Conservation (phyloP, 805 yeast genomes). For the Blastobotrys chiropterorum region DNA sequence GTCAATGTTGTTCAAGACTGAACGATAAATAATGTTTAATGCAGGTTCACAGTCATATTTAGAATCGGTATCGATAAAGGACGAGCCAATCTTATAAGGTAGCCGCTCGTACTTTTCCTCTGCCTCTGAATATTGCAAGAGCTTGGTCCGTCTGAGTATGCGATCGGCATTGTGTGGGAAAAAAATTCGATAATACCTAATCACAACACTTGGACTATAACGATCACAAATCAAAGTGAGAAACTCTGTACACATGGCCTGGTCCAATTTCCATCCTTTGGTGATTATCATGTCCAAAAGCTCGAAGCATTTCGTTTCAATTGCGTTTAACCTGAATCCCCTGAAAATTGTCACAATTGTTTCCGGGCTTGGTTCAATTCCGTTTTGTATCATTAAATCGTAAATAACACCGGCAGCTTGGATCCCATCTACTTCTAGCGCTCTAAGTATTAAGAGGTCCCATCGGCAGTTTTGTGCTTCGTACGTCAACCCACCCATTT, state of each 20-base stretch:
- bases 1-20: constrained; percentile 21
- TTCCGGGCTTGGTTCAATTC: constrained; percentile 15
- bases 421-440: constrained; percentile 24
- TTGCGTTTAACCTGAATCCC: constrained; percentile 24
- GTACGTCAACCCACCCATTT: constrained; percentile 6
- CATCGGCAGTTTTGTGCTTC: background rate
- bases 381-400: constrained; percentile 17
- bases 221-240: constrained; percentile 20
- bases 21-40: constrained; percentile 23
- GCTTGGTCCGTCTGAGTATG: background rate
- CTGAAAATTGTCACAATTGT: constrained; percentile 22
- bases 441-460: constrained; percentile 20
- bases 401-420: constrained; percentile 20
- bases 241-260: constrained; percentile 22
- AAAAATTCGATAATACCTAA: constrained; percentile 13
- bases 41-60: background rate
- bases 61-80: background rate
- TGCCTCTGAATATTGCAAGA: background rate
- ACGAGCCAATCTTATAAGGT: background rate
- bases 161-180: constrained; percentile 15
- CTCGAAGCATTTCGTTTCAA: constrained; percentile 24
- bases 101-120: background rate
- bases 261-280: constrained; percentile 13
- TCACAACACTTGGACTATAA: constrained; percentile 18
- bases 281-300: constrained; percentile 16